phyloP scores from a whole-genome alignment of 345 rosid genomes.

The Hibiscus trionum region DNA sequence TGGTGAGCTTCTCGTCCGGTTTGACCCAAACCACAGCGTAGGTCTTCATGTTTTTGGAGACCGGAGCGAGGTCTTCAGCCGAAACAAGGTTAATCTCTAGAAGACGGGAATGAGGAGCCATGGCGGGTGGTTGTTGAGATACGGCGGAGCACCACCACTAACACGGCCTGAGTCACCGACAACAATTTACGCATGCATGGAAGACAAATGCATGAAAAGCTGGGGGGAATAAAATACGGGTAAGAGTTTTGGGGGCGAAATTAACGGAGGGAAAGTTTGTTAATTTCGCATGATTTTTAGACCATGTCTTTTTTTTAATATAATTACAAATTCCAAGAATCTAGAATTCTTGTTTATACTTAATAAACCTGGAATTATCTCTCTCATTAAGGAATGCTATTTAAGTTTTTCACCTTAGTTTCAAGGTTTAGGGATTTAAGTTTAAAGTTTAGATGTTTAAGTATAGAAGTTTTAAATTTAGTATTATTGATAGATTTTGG shows the following conservation, averaged over 20 bases:
- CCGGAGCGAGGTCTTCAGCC: constrained; percentile 63
- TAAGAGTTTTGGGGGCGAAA: not conserved
- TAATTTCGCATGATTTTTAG: not conserved
- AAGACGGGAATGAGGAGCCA: constrained; percentile 38
- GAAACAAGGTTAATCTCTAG: constrained; percentile 71
- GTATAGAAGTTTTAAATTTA: no score
- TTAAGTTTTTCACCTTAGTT: no score
- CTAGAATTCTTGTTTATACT: no score
- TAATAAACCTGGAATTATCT: no score
- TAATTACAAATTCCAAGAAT: no score
- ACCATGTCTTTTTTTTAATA: no score
- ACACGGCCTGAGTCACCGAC: not conserved
- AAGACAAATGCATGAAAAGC: not conserved
- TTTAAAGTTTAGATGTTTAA: no score
- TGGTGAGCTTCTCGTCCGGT: constrained; percentile 58
- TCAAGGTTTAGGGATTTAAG: no score
- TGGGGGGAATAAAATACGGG: not conserved
- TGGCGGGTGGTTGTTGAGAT: not conserved
- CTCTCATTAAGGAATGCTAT: no score
- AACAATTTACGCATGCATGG: not conserved
- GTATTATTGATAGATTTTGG: no score
- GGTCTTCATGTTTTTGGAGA: constrained; percentile 75
- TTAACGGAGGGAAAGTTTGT: not conserved
- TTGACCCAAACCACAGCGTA: constrained; percentile 75
- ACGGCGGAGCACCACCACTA: not conserved